phyloP scores from a whole-genome alignment of 768 basidiomycete genomes.

The Lactarius vividus region DNA sequence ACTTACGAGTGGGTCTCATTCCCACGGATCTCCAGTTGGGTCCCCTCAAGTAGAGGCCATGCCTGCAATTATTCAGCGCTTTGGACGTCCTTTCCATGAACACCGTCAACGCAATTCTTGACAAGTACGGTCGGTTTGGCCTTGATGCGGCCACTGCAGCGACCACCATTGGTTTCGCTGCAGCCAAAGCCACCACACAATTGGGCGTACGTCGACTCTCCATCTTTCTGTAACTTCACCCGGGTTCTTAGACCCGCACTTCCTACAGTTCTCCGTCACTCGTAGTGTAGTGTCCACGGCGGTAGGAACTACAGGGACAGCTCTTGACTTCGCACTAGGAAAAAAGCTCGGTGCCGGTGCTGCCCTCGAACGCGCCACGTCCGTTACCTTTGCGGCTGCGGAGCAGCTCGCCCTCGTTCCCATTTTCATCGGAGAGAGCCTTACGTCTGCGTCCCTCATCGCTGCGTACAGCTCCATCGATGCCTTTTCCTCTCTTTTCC shows the following conservation, averaged over 20 bases:
- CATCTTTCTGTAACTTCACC: background rate
- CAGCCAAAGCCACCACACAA: constrained; percentile 63
- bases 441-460: constrained; percentile 70
- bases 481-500: constrained; percentile 66
- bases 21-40: background rate
- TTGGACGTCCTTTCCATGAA: constrained; percentile 8
- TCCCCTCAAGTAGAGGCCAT: constrained; percentile 7
- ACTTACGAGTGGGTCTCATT: constrained; percentile 18
- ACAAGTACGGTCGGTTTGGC: constrained; percentile 50
- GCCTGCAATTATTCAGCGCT: background rate
- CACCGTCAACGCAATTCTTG: constrained; percentile 39
- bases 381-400: constrained; percentile 58
- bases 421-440: constrained; percentile 69
- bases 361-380: constrained; percentile 55
- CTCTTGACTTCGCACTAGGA: constrained; percentile 67
- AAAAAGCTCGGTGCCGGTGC: constrained; percentile 57
- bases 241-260: constrained; percentile 23
- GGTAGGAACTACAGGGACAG: constrained; percentile 54
- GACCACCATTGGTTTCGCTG: constrained; percentile 62
- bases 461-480: constrained; percentile 77
- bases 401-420: constrained; percentile 75
- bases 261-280: constrained; percentile 61
- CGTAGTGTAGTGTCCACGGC: constrained; percentile 58
- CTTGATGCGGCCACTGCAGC: constrained; percentile 66
- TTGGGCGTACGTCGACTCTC: constrained; percentile 54